These are phyloP conservation scores for Terfezia claveryi DNA, from an alignment of 495 filamentous ascomycete species.

Conservation along the genomic window DNA sequence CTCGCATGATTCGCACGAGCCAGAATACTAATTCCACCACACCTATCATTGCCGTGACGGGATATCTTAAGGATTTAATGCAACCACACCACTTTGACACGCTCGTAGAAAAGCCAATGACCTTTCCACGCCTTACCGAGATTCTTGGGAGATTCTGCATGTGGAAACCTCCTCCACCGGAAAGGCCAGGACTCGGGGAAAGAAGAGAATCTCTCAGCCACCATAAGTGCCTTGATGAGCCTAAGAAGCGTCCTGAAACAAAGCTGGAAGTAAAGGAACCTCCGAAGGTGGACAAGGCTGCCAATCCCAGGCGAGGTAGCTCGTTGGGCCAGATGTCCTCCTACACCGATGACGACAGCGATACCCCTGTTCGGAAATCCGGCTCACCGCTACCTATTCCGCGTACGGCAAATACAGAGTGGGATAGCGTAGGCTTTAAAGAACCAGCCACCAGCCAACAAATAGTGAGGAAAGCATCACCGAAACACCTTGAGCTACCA, in stretches of 20 bases:
- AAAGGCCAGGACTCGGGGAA: slow-evolving; percentile 13
- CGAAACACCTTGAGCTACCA: neutral
- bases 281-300: slow-evolving; percentile 15
- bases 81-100: slow-evolving; percentile 87
- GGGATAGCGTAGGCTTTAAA: slow-evolving; percentile 8
- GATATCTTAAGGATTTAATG: slow-evolving; percentile 86
- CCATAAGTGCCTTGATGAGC: slow-evolving; percentile 6
- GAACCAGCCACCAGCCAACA: slow-evolving; percentile 4
- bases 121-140: slow-evolving; percentile 65
- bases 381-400: slow-evolving; percentile 9
- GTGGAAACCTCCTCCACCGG: slow-evolving; percentile 59
- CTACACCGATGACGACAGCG: slow-evolving; percentile 15
- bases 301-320: slow-evolving; percentile 11
- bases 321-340: slow-evolving; percentile 13
- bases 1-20: slow-evolving; percentile 88
- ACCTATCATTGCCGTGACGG: slow-evolving; percentile 90
- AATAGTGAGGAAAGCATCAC: neutral
- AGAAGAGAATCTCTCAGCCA: slow-evolving; percentile 8
- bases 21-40: slow-evolving; percentile 87
- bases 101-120: slow-evolving; percentile 88
- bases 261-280: slow-evolving; percentile 10
- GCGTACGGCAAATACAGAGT: slow-evolving; percentile 14
- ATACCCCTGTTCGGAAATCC: slow-evolving; percentile 5
- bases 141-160: slow-evolving; percentile 66
- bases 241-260: slow-evolving; percentile 5